phyloP scores from a whole-genome alignment of 2,329 filamentous ascomycete species.

The Capronia americana region DNA sequence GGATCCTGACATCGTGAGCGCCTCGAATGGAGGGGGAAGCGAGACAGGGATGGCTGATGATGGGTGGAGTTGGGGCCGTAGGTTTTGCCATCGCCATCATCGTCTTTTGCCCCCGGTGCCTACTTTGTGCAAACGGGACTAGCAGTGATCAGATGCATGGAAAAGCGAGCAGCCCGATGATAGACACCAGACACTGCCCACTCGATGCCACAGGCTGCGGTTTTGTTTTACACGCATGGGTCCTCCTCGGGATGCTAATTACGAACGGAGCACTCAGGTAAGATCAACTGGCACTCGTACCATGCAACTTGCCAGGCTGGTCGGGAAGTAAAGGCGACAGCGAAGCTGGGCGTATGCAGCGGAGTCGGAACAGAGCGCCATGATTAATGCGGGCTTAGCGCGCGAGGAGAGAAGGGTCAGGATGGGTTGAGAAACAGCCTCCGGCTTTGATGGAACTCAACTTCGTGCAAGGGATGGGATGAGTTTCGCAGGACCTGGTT shows the following conservation, averaged over 20 bases:
- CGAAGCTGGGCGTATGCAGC: conserved; percentile 3
- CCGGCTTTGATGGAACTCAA: conserved; percentile 2
- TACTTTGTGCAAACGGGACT: conserved; percentile 5
- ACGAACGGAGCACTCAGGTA: neutral
- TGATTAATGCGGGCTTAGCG: neutral
- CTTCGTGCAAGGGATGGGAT: neutral
- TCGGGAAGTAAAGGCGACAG: neutral
- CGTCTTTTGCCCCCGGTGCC: conserved; percentile 9
- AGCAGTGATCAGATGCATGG: neutral
- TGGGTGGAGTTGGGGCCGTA: conserved; percentile 19
- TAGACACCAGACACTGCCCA: conserved; percentile 1
- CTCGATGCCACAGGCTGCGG: neutral
- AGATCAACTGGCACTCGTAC: neutral
- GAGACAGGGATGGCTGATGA: conserved; percentile 12
- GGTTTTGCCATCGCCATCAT: conserved; percentile 16
- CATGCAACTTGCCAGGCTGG: conserved; percentile 1
- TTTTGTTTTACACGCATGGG: conserved; percentile 3
- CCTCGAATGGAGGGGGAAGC: conserved; percentile 1
- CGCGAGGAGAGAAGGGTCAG: neutral
- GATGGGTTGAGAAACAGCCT: neutral
- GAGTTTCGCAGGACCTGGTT: neutral
- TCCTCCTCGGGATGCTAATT: neutral
- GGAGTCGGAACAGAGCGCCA: neutral
- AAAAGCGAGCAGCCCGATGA: conserved; percentile 3
- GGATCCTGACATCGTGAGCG: conserved; percentile 4